phyloP scores from a whole-genome alignment of 768 basidiomycete genomes.

The Gyrodon lividus region DNA sequence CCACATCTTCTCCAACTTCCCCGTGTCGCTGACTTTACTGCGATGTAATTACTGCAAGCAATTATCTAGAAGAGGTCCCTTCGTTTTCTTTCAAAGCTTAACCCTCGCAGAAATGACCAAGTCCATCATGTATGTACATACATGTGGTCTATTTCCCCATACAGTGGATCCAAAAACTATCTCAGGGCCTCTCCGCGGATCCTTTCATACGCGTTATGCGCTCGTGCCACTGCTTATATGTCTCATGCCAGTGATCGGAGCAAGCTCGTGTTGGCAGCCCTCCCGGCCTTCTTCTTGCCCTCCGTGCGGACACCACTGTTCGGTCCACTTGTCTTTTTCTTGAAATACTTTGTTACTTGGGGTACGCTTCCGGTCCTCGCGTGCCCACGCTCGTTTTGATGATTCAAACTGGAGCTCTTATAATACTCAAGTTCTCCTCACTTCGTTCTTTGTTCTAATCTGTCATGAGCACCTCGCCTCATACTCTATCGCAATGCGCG shows the following conservation, averaged over 20 bases:
- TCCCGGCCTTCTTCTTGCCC: conserved; percentile 7
- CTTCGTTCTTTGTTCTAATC: conserved; percentile 5
- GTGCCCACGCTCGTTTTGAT: conserved; percentile 13
- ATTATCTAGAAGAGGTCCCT: conserved; percentile 6
- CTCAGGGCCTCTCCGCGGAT: conserved; percentile 32
- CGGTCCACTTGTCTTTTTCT: conserved; percentile 6
- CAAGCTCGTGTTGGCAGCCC: conserved; percentile 7
- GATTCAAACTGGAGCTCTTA: conserved; percentile 15
- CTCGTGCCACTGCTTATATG: conserved; percentile 24
- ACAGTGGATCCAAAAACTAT: conserved; percentile 28
- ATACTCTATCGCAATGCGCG: conserved; percentile 31
- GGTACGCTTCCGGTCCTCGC: conserved; percentile 14
- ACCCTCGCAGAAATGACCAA: too few relatives aligned
- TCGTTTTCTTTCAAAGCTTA: conserved; percentile 6
- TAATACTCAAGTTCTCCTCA: conserved; percentile 9
- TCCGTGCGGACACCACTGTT: conserved; percentile 9
- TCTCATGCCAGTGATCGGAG: conserved; percentile 19
- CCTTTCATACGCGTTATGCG: conserved; percentile 15
- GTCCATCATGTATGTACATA: too few relatives aligned
- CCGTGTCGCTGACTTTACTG: conserved; percentile 18
- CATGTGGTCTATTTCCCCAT: conserved; percentile 28
- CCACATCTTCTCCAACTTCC: conserved; percentile 11
- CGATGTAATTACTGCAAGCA: conserved; percentile 9
- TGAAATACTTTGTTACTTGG: background rate
- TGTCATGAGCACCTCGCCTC: conserved; percentile 29